Conservation (phyloP, 2,329 filamentous ascomycete genomes). For the Ophiostoma novo-ulmi region DNA sequence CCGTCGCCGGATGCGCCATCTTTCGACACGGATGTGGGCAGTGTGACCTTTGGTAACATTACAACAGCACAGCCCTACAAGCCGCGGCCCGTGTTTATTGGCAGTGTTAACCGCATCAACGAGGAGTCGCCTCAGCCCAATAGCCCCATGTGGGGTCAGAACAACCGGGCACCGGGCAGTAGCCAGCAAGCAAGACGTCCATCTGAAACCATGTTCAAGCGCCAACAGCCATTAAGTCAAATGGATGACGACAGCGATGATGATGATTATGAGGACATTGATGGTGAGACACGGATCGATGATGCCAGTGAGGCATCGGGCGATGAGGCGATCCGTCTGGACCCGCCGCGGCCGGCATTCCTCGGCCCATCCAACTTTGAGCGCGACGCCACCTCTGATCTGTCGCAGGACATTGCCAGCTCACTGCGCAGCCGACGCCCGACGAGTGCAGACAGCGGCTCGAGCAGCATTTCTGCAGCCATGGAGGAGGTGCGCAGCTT, state of each 20-base stretch:
- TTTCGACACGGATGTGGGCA: conserved; percentile 26
- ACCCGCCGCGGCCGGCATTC: conserved; percentile 24
- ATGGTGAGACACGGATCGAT: conserved; percentile 5
- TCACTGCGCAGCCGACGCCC: conserved; percentile 22
- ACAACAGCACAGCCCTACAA: conserved; percentile 27
- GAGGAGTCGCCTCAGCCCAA: conserved; percentile 23
- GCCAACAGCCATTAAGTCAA: not conserved
- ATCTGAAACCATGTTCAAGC: not conserved
- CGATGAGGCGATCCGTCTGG: conserved; percentile 22
- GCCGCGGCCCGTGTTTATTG: conserved; percentile 27
- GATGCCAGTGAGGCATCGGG: not conserved
- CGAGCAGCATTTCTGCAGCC: conserved; percentile 27
- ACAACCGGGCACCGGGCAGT: not conserved
- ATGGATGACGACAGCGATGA: conserved; percentile 14
- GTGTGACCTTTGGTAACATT: conserved; percentile 25
- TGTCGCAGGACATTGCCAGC: conserved; percentile 27
- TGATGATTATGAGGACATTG: conserved; percentile 5
- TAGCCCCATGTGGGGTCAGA: conserved; percentile 5
- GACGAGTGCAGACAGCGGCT: conserved; percentile 16
- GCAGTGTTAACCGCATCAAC: conserved; percentile 23
- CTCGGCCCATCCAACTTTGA: conserved; percentile 4
- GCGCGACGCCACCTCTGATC: conserved; percentile 14
- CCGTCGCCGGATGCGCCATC: conserved; percentile 24
- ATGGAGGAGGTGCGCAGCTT: conserved; percentile 28
- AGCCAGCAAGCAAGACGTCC: not conserved